These are phyloP conservation scores for Candida koratica DNA, from an alignment of 805 yeast species.

Conservation along the genomic window DNA sequence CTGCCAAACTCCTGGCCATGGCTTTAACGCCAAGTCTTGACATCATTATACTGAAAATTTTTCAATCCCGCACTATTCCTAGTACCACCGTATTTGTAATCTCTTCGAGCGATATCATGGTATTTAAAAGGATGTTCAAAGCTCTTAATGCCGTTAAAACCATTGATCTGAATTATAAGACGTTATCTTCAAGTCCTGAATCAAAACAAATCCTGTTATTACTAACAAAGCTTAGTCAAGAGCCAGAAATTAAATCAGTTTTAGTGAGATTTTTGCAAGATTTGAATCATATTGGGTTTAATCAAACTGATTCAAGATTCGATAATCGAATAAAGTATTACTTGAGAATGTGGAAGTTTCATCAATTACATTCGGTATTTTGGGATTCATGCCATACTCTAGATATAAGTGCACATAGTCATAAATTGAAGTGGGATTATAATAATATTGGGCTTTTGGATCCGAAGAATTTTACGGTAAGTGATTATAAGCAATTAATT, in stretches of 20 bases:
- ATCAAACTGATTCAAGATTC: conserved; percentile 9
- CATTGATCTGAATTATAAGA: conserved; percentile 11
- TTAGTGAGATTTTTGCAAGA: conserved; percentile 31
- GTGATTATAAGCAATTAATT: conserved; percentile 21
- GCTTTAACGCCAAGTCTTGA: conserved; percentile 6
- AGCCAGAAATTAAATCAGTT: conserved; percentile 29
- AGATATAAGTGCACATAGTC: conserved; percentile 30
- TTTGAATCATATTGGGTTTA: conserved; percentile 19
- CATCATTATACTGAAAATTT: conserved; percentile 2
- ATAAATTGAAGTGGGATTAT: conserved; percentile 21
- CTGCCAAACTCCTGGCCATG: conserved; percentile 3
- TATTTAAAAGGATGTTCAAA: neutral
- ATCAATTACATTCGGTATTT: conserved; percentile 32
- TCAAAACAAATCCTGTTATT: conserved; percentile 22
- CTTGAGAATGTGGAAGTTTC: conserved; percentile 14
- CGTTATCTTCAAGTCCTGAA: conserved; percentile 20
- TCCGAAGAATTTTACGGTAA: conserved; percentile 31
- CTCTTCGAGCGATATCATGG: neutral
- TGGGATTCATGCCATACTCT: conserved; percentile 34
- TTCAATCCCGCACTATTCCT: neutral
- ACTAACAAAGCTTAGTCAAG: conserved; percentile 19
- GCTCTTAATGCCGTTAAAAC: conserved; percentile 4
- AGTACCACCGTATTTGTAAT: neutral
- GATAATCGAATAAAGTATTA: conserved; percentile 9
- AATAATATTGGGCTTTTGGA: conserved; percentile 34